These are phyloP conservation scores for Xylariaceae sp. DNA, from an alignment of 2,329 filamentous ascomycete genomes.

Conservation along the genomic window DNA sequence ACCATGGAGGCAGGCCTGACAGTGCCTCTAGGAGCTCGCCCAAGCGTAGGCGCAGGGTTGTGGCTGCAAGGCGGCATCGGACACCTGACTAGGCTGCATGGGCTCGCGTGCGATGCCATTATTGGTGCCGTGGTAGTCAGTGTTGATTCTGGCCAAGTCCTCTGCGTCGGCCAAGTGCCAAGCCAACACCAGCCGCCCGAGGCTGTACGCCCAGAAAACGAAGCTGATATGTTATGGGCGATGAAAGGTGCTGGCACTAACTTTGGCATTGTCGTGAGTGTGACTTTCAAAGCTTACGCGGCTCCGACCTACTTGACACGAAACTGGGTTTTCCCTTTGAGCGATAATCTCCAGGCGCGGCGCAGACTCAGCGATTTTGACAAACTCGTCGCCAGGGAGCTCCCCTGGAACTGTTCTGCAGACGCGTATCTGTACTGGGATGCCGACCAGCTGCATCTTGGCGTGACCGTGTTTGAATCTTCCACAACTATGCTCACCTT, in stretches of 20 bases:
- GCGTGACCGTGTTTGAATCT: constrained; percentile 57
- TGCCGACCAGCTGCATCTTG: constrained; percentile 53
- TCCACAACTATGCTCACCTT: constrained; percentile 33
- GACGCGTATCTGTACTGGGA: constrained; percentile 65
- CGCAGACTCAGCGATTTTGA: constrained; percentile 50
- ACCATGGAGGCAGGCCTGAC: constrained; percentile 56
- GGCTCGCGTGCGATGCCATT: constrained; percentile 65
- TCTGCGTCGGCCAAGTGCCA: constrained; percentile 61
- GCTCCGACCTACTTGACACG: constrained; percentile 50
- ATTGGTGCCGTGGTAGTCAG: constrained; percentile 66
- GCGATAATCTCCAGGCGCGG: constrained; percentile 41
- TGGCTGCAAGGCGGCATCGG: constrained; percentile 72
- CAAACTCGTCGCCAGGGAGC: constrained; percentile 45
- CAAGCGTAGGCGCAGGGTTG: constrained; percentile 67
- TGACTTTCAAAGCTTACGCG: constrained; percentile 55
- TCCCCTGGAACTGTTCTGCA: constrained; percentile 53
- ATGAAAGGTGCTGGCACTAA: constrained; percentile 66
- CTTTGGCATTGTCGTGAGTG: constrained; percentile 62
- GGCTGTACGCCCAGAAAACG: constrained; percentile 53
- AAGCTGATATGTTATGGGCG: constrained; percentile 62
- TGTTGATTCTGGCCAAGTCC: constrained; percentile 52
- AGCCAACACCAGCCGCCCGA: constrained; percentile 48
- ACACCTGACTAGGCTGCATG: constrained; percentile 60
- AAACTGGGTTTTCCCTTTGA: constrained; percentile 50
- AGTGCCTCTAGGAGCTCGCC: constrained; percentile 65